Base-by-base conservation (phyloP, 306 rosid genomes). In the Abrus precatorius region DNA sequence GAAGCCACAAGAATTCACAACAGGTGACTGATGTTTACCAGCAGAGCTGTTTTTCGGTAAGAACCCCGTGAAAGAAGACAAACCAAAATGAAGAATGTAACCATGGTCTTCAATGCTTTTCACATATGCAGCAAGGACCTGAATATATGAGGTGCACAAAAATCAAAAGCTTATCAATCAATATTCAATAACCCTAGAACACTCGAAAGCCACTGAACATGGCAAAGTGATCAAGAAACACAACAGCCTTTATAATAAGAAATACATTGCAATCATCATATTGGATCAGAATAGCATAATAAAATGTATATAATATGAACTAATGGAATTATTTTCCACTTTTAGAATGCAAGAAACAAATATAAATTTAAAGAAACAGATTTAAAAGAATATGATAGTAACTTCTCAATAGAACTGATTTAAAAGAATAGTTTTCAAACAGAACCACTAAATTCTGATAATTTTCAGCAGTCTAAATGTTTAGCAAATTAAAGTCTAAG, bases 41-140 rank as follows among this genome's bases (percentile, higher is more conserved):
- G 82, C 72, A 76, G 84, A 71, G 70, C 84, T 83, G 64, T 75
- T 80, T 80, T 86, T 93, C 20, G 92, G 94, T 84, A 95, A 84
- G 75, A 95, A 95, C 65, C 98, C 99, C 52, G 66, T 85, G 84
- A 95, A 95, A 64, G 92, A 91, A 74, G 96, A 48, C 77, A 86
- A 68, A 66, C 99, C 99, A 92, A 91, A 95, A 89, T 93, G 93
- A 89, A 95, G 99, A 87, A 93, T 92, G 86, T 86, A 95, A 62
- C 99, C 99, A 86, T 95, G 98, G 74, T 95, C 99, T 87, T 95
- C 97, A 60, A 93, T 83, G 84, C 99, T 95, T 85, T 92, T 95
- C 62, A 95, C 91, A 75, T 93, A 95, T 70, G 98, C 92, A 65
- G 89, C 68, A 68, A 93, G 86, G 73, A 95, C 94, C 98, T 95